These are phyloP conservation scores for Fusarium sp. DNA, from an alignment of 2,329 filamentous ascomycete species.

Conservation along the genomic window DNA sequence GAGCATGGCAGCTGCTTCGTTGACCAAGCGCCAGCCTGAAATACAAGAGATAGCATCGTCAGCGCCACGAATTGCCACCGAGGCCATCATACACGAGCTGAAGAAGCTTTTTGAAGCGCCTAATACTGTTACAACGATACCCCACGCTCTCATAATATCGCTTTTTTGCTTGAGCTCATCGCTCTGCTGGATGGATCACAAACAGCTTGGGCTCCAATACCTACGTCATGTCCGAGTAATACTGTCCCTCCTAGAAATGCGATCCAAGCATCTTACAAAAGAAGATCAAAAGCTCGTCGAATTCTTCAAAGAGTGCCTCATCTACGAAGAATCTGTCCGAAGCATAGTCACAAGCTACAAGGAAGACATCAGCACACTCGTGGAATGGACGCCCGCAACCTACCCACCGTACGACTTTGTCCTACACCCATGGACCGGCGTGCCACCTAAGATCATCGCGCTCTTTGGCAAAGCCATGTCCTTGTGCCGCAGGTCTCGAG, in stretches of 20 bases:
- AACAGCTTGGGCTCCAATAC: conserved; percentile 36
- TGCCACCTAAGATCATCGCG: conserved; percentile 31
- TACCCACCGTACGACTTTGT: conserved; percentile 30
- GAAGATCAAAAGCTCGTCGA: conserved; percentile 23
- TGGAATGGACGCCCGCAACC: conserved; percentile 20
- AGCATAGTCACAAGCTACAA: conserved; percentile 32
- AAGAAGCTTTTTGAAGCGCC: conserved; percentile 22
- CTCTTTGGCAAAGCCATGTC: conserved; percentile 37
- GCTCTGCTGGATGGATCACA: conserved; percentile 33
- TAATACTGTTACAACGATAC: conserved; percentile 22
- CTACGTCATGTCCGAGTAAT: conserved; percentile 33
- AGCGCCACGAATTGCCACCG: conserved; percentile 28
- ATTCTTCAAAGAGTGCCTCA: conserved; percentile 36
- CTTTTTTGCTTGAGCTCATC: conserved; percentile 36
- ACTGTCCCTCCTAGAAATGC: conserved; percentile 28
- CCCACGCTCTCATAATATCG: conserved; percentile 29
- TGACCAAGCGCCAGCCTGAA: conserved; percentile 17
- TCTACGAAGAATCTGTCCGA: conserved; percentile 35
- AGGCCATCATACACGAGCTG: conserved; percentile 32
- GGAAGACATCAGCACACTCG: conserved; percentile 32
- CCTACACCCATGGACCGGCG: conserved; percentile 34
- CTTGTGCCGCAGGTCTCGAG: conserved; percentile 30
- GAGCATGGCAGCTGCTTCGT: conserved; percentile 35
- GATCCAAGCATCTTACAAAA: conserved; percentile 11
- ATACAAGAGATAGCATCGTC: conserved; percentile 30